Evolutionary conservation across 805 yeast genomes (phyloP).

Genomic region (Kluyveromyces starmeri): DNA sequence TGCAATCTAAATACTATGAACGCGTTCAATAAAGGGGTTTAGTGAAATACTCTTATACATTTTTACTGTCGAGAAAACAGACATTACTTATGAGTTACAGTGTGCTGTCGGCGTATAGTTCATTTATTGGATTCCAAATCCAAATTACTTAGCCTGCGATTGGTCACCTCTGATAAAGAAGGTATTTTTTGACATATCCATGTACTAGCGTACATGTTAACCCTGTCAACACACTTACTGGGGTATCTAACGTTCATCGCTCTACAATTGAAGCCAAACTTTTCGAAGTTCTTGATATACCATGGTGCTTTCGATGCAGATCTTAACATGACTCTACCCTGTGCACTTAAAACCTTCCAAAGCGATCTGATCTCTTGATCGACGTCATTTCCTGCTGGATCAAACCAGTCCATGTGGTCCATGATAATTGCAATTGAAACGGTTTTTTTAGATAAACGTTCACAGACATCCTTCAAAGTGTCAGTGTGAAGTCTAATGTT

Average conservation of each 20-base stretch:
- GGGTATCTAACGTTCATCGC: constrained; percentile 61
- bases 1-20: too few relatives aligned
- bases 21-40: too few relatives aligned
- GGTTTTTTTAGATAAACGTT: constrained; percentile 50
- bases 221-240: constrained; percentile 65
- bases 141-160: constrained; percentile 23
- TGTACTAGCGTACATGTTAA: constrained; percentile 82
- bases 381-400: constrained; percentile 56
- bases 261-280: constrained; percentile 55
- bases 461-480: constrained; percentile 65
- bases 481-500: constrained; percentile 74
- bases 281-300: constrained; percentile 65
- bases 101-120: neutral
- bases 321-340: constrained; percentile 70
- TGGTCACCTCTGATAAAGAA: constrained; percentile 8
- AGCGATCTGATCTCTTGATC: constrained; percentile 57
- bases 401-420: constrained; percentile 94
- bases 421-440: constrained; percentile 71
- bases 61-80: too few relatives aligned
- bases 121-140: constrained; percentile 4
- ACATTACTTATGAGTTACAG: too few relatives aligned
- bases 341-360: constrained; percentile 48
- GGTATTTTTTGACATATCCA: constrained; percentile 63
- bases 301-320: constrained; percentile 69
- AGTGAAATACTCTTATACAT: too few relatives aligned